Base-by-base conservation (phyloP, 2,329 filamentous ascomycete species). In the Talaromyces sp. region DNA sequence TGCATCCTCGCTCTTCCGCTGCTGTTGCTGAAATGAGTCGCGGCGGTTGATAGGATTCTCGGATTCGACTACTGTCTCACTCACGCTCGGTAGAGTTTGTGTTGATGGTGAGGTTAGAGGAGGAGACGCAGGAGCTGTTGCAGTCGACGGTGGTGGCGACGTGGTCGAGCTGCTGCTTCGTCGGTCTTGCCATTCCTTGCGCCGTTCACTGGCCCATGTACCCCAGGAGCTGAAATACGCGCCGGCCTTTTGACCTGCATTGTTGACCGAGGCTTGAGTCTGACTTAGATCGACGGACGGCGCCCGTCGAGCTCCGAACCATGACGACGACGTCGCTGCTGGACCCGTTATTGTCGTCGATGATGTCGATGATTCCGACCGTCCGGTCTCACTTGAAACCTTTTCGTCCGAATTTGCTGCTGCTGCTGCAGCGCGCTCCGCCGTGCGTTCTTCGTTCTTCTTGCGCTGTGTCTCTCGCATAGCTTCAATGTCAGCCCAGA, bases 401-500 rank as follows among this genome's bases (percentile, higher is more conserved):
- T 64, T 62, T 53, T 68, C 70, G 17, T 73, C 71, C 10, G 69
- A 63, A 6, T 69, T 12, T 5, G 31, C 32, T 11, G 32, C 32
- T 5, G 32, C 32, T 1, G 12, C 32, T 14, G 32, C 71, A 10
- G 68, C 64, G n/a, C 68, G 70, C 59, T 68, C 69, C n/a, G 68
- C 68, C 12, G 46, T 17, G 32, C 46, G 53, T 48, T 75, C 74
- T 64, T 76, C 75, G 43, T 71, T 75, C 57, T 65, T 69, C 63
- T 84, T 86, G 60, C 85, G 80, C 72, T 92, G 89, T 17, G 85
- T 83, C 75, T 92, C 90, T 14, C 90, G 83, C 76, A 91, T 84
- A 2, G 85, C 79, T 74, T 97, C 93, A 76, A 97, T 90, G 67
- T 97, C 93, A 0, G 91, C 85, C 81, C 95, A 97, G 29, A 97